A percentile compares a stretch with the other conserved stretches of the same genome.
phyloP scores from a whole-genome alignment of 2,329 filamentous ascomycete genomes.

The Microthyrium microscopicum region DNA sequence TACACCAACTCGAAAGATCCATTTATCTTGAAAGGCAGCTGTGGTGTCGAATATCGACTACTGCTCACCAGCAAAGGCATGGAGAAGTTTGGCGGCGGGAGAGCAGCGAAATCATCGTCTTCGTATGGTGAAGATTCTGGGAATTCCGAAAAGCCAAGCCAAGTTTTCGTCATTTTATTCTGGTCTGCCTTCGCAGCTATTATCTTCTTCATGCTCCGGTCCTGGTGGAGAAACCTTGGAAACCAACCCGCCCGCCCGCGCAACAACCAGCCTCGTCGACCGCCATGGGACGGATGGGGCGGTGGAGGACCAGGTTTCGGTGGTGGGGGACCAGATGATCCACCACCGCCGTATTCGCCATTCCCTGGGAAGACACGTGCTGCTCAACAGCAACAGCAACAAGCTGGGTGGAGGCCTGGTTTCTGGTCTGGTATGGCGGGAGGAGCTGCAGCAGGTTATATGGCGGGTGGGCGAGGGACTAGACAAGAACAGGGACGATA shows the following conservation, averaged over 20 bases:
- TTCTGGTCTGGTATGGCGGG: conserved; percentile 57
- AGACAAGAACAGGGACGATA: too few species aligned
- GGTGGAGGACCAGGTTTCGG: conserved; percentile 11
- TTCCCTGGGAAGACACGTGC: conserved; percentile 12
- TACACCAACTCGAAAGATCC: conserved; percentile 61
- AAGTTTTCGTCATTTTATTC: conserved; percentile 33
- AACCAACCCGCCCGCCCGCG: conserved; percentile 24
- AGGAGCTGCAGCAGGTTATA: conserved; percentile 53
- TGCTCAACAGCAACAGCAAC: conserved; percentile 10
- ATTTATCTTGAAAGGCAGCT: conserved; percentile 81
- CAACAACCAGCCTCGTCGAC: conserved; percentile 7
- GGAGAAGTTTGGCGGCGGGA: conserved; percentile 45
- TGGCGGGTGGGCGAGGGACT: conserved; percentile 35
- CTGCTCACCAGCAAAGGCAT: conserved; percentile 63
- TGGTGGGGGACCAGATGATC: conserved; percentile 28
- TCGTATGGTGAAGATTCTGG: conserved; percentile 9
- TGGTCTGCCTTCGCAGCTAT: conserved; percentile 44
- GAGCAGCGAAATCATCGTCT: conserved; percentile 15
- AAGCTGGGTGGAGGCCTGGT: conserved; percentile 46
- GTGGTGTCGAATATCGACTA: conserved; percentile 78
- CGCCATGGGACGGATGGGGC: conserved; percentile 9
- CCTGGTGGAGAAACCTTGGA: conserved; percentile 10
- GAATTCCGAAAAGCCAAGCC: conserved; percentile 18
- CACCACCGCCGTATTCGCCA: conserved; percentile 31
- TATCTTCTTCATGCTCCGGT: conserved; percentile 31